Evolutionary conservation across 805 yeast species (phyloP).

Genomic region (Barnettozyma sp.): DNA sequence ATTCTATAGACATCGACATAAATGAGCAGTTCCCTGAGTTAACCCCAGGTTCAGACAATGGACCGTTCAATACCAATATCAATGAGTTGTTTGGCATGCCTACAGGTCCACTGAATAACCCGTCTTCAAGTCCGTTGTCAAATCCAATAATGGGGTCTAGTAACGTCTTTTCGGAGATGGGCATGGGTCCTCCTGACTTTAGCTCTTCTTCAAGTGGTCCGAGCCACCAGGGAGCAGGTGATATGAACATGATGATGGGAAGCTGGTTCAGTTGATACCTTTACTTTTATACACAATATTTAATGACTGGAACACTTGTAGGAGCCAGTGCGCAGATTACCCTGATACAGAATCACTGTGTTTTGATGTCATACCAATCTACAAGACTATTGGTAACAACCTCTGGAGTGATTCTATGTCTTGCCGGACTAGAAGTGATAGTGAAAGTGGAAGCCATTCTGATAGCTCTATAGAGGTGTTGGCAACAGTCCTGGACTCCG

Average conservation of each 20-base stretch:
- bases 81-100: slow-evolving; percentile 17
- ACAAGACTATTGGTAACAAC: no score
- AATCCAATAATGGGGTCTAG: slow-evolving; percentile 1
- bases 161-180: slow-evolving; percentile 3
- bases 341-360: not conserved
- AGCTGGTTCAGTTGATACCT: slow-evolving; percentile 25
- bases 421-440: not conserved
- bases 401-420: not conserved
- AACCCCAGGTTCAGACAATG: slow-evolving; percentile 10
- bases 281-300: no score
- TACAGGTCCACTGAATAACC: not conserved
- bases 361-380: no score
- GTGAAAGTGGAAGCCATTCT: not conserved
- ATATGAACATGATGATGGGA: slow-evolving; percentile 18
- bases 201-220: not conserved
- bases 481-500: slow-evolving; percentile 1
- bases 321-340: no score
- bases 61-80: slow-evolving; percentile 11
- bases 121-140: slow-evolving; percentile 2
- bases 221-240: slow-evolving; percentile 10
- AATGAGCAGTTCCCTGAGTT: slow-evolving; percentile 12
- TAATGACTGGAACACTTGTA: no score
- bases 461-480: not conserved
- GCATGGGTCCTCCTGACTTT: slow-evolving; percentile 1
- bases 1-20: slow-evolving; percentile 7